These are phyloP conservation scores for Keithomyces neogunnii DNA, from an alignment of 2,329 filamentous ascomycete species.

Conservation along the genomic window DNA sequence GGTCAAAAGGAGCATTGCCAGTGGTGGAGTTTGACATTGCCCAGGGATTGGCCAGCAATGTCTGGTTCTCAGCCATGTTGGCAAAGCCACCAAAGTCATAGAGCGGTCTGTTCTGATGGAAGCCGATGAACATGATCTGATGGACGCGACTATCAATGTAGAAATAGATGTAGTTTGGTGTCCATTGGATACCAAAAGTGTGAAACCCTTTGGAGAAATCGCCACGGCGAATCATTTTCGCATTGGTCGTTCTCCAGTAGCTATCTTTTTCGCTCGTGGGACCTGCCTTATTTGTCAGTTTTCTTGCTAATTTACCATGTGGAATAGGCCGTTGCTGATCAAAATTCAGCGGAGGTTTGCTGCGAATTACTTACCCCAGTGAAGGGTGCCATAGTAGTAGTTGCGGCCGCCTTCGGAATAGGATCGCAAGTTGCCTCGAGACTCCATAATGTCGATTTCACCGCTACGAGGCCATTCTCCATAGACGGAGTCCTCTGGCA, in stretches of 20 bases:
- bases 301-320: not conserved
- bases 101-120: slow-evolving; percentile 23
- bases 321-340: not conserved
- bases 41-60: slow-evolving; percentile 36
- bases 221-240: slow-evolving; percentile 24
- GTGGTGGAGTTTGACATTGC: slow-evolving; percentile 23
- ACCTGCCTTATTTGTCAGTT: slow-evolving; percentile 7
- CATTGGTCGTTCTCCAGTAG: slow-evolving; percentile 26
- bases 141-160: slow-evolving; percentile 38
- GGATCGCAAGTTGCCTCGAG: slow-evolving; percentile 29
- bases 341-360: not conserved
- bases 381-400: slow-evolving; percentile 32
- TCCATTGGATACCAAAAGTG: slow-evolving; percentile 46
- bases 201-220: slow-evolving; percentile 35
- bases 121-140: slow-evolving; percentile 29
- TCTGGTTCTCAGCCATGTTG: slow-evolving; percentile 29
- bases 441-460: slow-evolving; percentile 46
- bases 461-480: slow-evolving; percentile 42
- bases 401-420: slow-evolving; percentile 35
- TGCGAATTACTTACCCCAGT: slow-evolving; percentile 31
- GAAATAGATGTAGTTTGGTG: slow-evolving; percentile 42
- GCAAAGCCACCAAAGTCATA: slow-evolving; percentile 35
- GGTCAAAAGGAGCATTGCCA: slow-evolving; percentile 41
- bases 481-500: slow-evolving; percentile 38
- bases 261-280: slow-evolving; percentile 18